Conservation (phyloP, 495 filamentous ascomycete species). For the Aspergillus carlsbadensis region DNA sequence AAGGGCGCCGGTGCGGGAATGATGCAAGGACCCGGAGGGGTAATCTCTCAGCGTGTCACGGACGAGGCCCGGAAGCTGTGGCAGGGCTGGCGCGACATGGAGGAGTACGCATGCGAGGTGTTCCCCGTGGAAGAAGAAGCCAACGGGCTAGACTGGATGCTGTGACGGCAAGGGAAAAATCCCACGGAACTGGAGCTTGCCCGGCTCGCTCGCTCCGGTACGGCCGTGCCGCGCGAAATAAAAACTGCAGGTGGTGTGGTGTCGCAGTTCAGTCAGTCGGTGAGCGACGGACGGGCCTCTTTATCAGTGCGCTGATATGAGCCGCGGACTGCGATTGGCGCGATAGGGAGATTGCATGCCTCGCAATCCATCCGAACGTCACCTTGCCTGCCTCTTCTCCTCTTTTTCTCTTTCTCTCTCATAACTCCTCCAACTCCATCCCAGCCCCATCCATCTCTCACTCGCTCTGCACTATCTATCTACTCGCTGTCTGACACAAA, state of each 20-base stretch:
- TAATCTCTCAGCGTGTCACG: conserved; percentile 57
- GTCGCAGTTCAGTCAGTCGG: conserved; percentile 14
- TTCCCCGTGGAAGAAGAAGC: conserved; percentile 93
- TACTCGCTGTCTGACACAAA: conserved; percentile 12
- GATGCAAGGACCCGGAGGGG: conserved; percentile 56
- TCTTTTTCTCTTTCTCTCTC: background rate
- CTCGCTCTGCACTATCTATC: background rate
- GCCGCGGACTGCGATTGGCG: conserved; percentile 15
- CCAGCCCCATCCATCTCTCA: background rate
- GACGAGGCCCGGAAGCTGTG: conserved; percentile 74
- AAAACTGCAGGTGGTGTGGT: background rate
- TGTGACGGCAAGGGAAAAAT: conserved; percentile 28
- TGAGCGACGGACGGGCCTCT: conserved; percentile 14
- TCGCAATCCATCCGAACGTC: background rate
- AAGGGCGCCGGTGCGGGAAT: conserved; percentile 60
- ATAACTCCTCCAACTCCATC: background rate
- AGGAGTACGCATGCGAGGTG: conserved; percentile 94
- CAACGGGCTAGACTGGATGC: conserved; percentile 93
- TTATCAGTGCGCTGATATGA: conserved; percentile 15
- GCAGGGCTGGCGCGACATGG: conserved; percentile 87
- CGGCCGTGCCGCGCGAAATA: background rate
- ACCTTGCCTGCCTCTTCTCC: background rate
- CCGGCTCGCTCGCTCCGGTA: background rate
- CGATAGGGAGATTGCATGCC: conserved; percentile 20
- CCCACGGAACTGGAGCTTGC: background rate